Percentiles rank a stretch among this genome's conserved stretches.
Conservation (phyloP, 2,329 filamentous ascomycete genomes). For the Rhexocercosporidium sp. region DNA sequence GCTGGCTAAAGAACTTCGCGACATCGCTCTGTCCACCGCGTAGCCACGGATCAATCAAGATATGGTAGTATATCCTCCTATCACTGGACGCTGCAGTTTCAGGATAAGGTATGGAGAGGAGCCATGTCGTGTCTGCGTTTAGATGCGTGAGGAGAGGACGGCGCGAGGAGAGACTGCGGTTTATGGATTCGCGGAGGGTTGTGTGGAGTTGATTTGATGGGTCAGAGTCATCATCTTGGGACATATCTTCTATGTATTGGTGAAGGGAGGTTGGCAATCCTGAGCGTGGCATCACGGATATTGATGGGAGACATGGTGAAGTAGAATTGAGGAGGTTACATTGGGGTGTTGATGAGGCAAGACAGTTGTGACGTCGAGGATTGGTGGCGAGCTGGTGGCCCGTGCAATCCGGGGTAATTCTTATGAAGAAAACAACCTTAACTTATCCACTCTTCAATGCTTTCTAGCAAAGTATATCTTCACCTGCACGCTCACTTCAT, state of each 20-base stretch:
- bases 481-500: not conserved
- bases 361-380: not conserved
- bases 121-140: slow-evolving; percentile 71
- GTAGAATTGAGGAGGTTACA: not conserved
- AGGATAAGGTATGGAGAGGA: slow-evolving; percentile 67
- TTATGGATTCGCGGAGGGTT: slow-evolving; percentile 28
- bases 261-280: not conserved
- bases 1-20: slow-evolving; percentile 67
- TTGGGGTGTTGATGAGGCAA: not conserved
- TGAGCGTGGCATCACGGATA: not conserved
- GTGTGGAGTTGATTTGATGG: slow-evolving; percentile 24
- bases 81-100: not conserved
- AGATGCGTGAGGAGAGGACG: slow-evolving; percentile 66
- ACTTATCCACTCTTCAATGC: not conserved
- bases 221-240: slow-evolving; percentile 13
- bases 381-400: not conserved
- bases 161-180: slow-evolving; percentile 34
- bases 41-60: slow-evolving; percentile 71
- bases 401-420: slow-evolving; percentile 9
- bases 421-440: not conserved
- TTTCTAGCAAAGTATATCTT: not conserved
- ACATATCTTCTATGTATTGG: not conserved
- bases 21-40: slow-evolving; percentile 66
- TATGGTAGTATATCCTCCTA: slow-evolving; percentile 58
- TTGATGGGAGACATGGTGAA: slow-evolving; percentile 3